A percentile compares a stretch with the other conserved stretches of the same genome.
Conservation (phyloP, 2,329 filamentous ascomycete species). For the Xylariaceae sp. region DNA sequence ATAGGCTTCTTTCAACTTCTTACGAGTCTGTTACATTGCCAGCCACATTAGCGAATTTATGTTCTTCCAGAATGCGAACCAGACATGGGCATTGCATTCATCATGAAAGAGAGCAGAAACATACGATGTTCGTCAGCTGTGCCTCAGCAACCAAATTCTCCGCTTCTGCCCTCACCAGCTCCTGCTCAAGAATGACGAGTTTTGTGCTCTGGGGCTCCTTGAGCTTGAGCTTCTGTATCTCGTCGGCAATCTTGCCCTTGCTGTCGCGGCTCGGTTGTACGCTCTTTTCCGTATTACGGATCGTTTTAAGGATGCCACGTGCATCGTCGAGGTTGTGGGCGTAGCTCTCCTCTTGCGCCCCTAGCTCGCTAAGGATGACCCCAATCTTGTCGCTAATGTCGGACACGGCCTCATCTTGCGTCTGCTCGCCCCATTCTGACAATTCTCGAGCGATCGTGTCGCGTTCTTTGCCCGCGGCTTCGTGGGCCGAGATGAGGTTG, state of each 20-base stretch:
- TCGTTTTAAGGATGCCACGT: slow-evolving; percentile 82
- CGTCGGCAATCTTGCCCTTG: slow-evolving; percentile 87
- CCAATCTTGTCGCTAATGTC: slow-evolving; percentile 96
- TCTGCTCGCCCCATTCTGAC: slow-evolving; percentile 95
- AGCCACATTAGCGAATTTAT: not conserved
- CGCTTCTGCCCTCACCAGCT: slow-evolving; percentile 93
- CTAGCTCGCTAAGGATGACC: slow-evolving; percentile 89
- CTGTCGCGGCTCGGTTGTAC: slow-evolving; percentile 91
- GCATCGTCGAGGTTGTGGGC: slow-evolving; percentile 88
- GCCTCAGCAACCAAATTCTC: slow-evolving; percentile 96
- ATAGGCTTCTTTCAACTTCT: slow-evolving; percentile 96
- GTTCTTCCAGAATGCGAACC: not conserved
- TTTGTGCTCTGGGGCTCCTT: slow-evolving; percentile 88
- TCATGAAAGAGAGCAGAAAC: slow-evolving; percentile 46
- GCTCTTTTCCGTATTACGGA: slow-evolving; percentile 93
- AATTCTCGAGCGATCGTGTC: slow-evolving; percentile 86
- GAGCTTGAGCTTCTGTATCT: slow-evolving; percentile 89
- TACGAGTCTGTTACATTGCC: slow-evolving; percentile 70
- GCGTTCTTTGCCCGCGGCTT: slow-evolving; percentile 84
- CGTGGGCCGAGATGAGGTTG: slow-evolving; percentile 82
- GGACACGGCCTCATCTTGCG: slow-evolving; percentile 82
- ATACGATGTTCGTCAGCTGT: slow-evolving; percentile 90
- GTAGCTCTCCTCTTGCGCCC: slow-evolving; percentile 90
- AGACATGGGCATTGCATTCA: slow-evolving; percentile 4
- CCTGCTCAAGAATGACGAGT: slow-evolving; percentile 88